These are phyloP conservation scores for Trichosanthes cucumerina DNA, from an alignment of 306 rosid species.

Conservation along the genomic window DNA sequence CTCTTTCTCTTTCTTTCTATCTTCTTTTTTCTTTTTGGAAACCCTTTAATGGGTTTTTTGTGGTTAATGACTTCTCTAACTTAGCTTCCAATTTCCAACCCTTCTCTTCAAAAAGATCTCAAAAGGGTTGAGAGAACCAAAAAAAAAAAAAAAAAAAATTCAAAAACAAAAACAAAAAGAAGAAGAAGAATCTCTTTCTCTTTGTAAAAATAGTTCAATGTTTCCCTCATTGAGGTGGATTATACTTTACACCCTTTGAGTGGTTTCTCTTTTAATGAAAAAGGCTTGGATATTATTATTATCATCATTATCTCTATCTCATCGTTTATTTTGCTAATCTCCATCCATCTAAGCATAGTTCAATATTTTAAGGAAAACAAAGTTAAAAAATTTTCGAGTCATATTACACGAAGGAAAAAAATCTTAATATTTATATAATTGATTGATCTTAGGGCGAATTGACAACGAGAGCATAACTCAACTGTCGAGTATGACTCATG, in stretches of 20 bases:
- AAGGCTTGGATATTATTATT: neutral
- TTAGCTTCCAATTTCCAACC: neutral
- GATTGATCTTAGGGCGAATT: too few species aligned
- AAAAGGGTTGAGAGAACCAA: neutral
- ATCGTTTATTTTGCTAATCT: neutral
- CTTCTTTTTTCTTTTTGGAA: conserved; percentile 18
- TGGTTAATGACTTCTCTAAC: neutral
- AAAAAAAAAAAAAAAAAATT: neutral
- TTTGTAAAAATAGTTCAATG: conserved; percentile 6
- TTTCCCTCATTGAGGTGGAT: conserved; percentile 14
- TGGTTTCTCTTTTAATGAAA: conserved; percentile 21
- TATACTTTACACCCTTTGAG: conserved; percentile 20
- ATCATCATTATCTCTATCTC: neutral
- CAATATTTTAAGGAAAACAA: neutral
- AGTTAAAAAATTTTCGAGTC: too few species aligned
- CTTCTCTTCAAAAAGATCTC: neutral
- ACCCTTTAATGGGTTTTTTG: neutral
- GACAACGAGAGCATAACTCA: too few species aligned
- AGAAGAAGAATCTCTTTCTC: neutral
- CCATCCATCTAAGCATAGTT: neutral
- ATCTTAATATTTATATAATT: too few species aligned
- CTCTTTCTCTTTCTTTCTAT: conserved; percentile 18
- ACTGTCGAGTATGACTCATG: too few species aligned
- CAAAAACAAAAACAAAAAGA: neutral
- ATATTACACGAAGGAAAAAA: too few species aligned